Evolutionary conservation across 2,329 filamentous ascomycete species (phyloP).

Genomic region (Colletotrichum tabaci): DNA sequence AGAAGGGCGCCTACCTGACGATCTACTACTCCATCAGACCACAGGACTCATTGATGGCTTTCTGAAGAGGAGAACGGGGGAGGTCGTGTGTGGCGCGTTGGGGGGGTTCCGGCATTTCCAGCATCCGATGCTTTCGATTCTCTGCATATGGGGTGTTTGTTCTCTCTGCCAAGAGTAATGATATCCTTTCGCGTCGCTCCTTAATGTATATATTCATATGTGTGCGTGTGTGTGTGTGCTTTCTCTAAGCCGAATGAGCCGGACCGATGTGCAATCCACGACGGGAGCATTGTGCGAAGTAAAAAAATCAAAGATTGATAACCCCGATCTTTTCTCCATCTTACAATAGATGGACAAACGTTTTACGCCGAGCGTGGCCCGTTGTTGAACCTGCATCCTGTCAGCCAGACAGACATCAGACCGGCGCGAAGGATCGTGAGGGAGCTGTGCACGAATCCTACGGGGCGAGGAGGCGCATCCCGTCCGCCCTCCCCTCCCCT

Average conservation of each 20-base stretch:
- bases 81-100: background rate
- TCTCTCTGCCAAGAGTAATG: background rate
- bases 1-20: slow-evolving; percentile 44
- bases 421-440: too few relatives aligned
- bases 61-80: slow-evolving; percentile 9
- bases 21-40: slow-evolving; percentile 44
- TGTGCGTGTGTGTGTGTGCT: background rate
- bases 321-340: too few relatives aligned
- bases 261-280: background rate
- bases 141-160: background rate
- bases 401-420: too few relatives aligned
- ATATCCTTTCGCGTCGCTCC: background rate
- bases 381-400: too few relatives aligned
- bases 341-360: too few relatives aligned
- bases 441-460: too few relatives aligned
- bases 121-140: background rate
- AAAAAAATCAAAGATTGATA: too few relatives aligned
- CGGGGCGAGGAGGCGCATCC: too few relatives aligned
- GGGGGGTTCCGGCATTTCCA: background rate
- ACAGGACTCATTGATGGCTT: slow-evolving; percentile 27
- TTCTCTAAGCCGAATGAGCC: background rate
- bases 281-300: background rate
- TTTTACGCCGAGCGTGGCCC: too few relatives aligned
- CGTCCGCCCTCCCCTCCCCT: too few relatives aligned
- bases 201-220: too few relatives aligned